Evolutionary conservation across 106 monocot species (phyloP), one percentile per base, ranked within the genome.

Genomic region (Agapanthus africanus): DNA sequence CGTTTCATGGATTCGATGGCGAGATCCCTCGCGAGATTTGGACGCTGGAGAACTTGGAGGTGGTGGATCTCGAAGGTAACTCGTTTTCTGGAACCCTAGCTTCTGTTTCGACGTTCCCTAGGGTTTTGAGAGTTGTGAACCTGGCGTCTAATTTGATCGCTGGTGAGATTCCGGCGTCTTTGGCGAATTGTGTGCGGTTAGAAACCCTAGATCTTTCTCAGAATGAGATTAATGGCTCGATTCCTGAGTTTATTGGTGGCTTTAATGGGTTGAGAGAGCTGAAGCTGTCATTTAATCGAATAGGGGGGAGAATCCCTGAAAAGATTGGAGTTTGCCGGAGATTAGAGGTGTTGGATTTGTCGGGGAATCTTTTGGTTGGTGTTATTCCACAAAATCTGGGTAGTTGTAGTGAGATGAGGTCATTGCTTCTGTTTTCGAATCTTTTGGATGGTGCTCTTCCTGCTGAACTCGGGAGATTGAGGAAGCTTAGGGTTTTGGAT

Each of bases 391-490:
- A 33, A 35, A 75, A 66, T 51, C 37, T 94, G 37, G 87, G 87
- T 42, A 80, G 85, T 59, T 94, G 93, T 61, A 74, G 70, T 15
- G 15, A 87, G 35, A 75, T 94, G 5, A 70, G 47, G 22, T 73
- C 44, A 59, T 67, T 94, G 61, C 27, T 79, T 14, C 46, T 94
- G 64, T 87, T 68, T 34, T 84, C 78, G n/a, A 94, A 94, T 72
- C 65, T 74, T 25, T 68, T 94, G 39, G 81, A 76, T 25, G 83
- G 79, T 51, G 60, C 50, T 18, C 69, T 95, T 47, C 95, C 95
- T 7, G 21, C 73, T 7, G 81, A 81, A 31, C 62, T 95, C 0
- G 88, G 91, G 11, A 51, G 51, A 21, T 60, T 91, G 72, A 36
- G 16, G 41, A 82, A 79, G 27, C 85, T 95, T 44, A 71, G 54